These are phyloP conservation scores for Scedosporium aurantiacum DNA, from an alignment of 2,329 filamentous ascomycete species.

Conservation along the genomic window DNA sequence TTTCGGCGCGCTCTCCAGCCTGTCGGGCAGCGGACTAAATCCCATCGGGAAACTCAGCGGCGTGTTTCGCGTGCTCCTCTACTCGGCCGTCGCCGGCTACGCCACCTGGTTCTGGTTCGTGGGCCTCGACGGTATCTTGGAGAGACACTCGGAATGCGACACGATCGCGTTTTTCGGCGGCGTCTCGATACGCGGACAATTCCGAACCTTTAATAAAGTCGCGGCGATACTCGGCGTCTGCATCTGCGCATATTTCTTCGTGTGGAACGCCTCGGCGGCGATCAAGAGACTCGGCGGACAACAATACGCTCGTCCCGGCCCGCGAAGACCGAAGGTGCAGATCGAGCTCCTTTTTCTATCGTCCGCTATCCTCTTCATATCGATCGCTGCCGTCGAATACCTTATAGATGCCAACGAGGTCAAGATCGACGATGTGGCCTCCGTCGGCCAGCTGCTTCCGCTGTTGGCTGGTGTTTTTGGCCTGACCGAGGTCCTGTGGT, in stretches of 20 bases:
- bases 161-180: neutral
- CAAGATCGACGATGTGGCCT: neutral
- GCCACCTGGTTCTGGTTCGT: constrained; percentile 15
- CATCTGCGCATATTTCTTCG: neutral
- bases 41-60: constrained; percentile 13
- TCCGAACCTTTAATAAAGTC: neutral
- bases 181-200: neutral
- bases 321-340: neutral
- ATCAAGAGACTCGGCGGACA: neutral
- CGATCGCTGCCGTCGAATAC: neutral
- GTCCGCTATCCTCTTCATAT: neutral
- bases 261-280: neutral
- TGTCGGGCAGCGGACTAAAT: constrained; percentile 15
- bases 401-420: neutral
- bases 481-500: neutral
- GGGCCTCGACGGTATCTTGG: neutral
- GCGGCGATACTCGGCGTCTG: neutral
- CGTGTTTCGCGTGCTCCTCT: constrained; percentile 14
- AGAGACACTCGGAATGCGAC: neutral
- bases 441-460: neutral
- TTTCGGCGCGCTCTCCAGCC: constrained; percentile 16
- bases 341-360: neutral
- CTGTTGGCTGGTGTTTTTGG: neutral
- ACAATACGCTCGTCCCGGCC: neutral
- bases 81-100: constrained; percentile 13